A percentile compares a stretch with the other conserved stretches of the same genome.
Conservation (phyloP, 768 basidiomycete genomes). For the Kwoniella sp. region DNA sequence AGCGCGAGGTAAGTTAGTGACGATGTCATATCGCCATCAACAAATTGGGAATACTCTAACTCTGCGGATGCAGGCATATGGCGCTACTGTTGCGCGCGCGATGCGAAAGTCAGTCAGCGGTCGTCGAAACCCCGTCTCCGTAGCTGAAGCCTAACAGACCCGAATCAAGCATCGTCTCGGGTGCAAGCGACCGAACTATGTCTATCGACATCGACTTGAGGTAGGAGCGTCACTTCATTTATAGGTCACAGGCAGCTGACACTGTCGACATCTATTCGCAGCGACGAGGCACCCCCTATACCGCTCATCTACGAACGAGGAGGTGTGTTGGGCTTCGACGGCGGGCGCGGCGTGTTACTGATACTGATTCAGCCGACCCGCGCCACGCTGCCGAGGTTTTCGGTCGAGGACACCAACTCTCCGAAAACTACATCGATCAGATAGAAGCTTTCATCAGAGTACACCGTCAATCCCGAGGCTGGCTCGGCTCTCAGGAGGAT, state of each 20-base stretch:
- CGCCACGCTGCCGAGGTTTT: constrained; percentile 30
- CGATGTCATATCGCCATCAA: no score
- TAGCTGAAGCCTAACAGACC: not conserved
- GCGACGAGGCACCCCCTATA: constrained; percentile 40
- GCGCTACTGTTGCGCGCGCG: constrained; percentile 6
- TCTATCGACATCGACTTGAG: constrained; percentile 42
- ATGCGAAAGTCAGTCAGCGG: constrained; percentile 18
- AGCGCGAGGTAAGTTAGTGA: constrained; percentile 22
- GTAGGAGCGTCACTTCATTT: no score
- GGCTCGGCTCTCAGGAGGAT: no score
- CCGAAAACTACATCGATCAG: constrained; percentile 39
- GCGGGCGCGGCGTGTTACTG: not conserved
- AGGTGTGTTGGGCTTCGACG: constrained; percentile 3
- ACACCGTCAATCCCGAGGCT: constrained; percentile 7
- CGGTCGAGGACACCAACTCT: constrained; percentile 32
- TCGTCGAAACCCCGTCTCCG: no score
- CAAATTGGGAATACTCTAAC: no score
- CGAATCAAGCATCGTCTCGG: no score
- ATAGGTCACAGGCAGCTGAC: not conserved
- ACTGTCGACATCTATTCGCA: constrained; percentile 7
- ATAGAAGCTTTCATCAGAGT: constrained; percentile 42
- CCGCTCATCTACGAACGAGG: constrained; percentile 23
- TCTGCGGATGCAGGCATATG: not conserved
- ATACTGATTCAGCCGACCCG: constrained; percentile 21
- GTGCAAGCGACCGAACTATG: no score